Evolutionary conservation across 2,329 filamentous ascomycete species (phyloP), one percentile per base, ranked within the genome.

Genomic region (Celoporthe dispersa): DNA sequence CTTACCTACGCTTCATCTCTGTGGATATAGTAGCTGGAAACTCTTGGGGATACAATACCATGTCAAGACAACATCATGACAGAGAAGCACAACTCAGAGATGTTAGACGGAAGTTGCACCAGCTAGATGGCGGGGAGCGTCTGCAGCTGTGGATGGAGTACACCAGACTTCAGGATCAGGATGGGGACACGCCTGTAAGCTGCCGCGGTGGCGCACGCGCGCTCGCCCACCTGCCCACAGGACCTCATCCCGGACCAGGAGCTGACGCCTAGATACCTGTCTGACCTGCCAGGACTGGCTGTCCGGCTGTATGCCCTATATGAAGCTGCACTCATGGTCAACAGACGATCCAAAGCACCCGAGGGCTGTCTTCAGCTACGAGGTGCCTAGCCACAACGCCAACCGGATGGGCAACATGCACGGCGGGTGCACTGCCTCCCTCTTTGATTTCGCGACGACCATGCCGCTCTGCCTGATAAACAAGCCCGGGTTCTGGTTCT

Each of bases 401-500:
- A 90, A 90, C 78, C 79, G 82, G 7, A 70, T 85, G 19, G 78
- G 79, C 35, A 90, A 85, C 79, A 79, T 91, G 68, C 88, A 91
- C 75, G 88, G 88, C 67, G 89, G 88, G 25, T 90, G 88, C 72
- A 84, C 88, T 0, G 86, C 91, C 2, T 90, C 90, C 0, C 79
- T 94, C 4, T 90, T 93, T 73, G 92, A 94, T 79, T 81, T 87
- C 69, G 85, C 87, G 74, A 92, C 91, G 0, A 88, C 87, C 3
- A 77, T 88, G 25, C 82, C 88, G 3, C 78, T 93, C 16, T 79
- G 85, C 12, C 83, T 90, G 51, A 78, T 91, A 66, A 84, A 85
- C 60, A 81, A 81, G 31, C 87, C 86, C 0, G 90, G 89, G 7
- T 88, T 85, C 77, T 92, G 91, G 86, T 80, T 84, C 68, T 81